These are phyloP conservation scores for Dipteronia sinensis DNA, from an alignment of 345 rosid species.

Conservation along the genomic window DNA sequence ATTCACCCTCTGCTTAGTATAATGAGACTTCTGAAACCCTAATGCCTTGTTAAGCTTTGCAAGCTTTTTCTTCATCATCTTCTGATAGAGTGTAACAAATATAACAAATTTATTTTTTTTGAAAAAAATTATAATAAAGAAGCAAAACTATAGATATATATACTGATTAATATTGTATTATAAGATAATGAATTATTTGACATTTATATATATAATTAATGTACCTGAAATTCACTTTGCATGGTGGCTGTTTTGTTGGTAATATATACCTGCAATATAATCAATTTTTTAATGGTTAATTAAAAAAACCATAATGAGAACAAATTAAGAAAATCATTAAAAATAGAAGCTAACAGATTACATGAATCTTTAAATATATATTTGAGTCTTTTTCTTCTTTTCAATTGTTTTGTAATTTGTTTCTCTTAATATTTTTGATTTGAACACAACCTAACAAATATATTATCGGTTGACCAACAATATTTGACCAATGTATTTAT, in stretches of 20 bases:
- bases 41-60: slow-evolving; percentile 28
- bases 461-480: neutral
- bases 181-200: neutral
- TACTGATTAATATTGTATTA: neutral
- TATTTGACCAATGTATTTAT: neutral
- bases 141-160: too few relatives aligned
- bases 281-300: neutral
- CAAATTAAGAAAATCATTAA: neutral
- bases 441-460: neutral
- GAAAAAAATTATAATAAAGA: neutral
- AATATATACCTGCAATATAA: neutral
- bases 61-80: slow-evolving; percentile 23
- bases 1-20: slow-evolving; percentile 25
- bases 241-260: neutral
- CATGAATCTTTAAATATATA: neutral
- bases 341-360: too few relatives aligned
- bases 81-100: neutral
- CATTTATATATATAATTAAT: neutral
- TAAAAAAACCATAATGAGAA: neutral
- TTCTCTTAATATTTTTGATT: neutral
- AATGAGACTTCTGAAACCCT: slow-evolving; percentile 35
- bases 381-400: neutral
- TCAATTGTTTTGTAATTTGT: neutral
- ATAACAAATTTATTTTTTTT: neutral
- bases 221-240: slow-evolving; percentile 18